Percentiles rank a stretch among this genome's conserved stretches.
Conservation (phyloP, 805 yeast species). For the Metschnikowia bowlesiae region DNA sequence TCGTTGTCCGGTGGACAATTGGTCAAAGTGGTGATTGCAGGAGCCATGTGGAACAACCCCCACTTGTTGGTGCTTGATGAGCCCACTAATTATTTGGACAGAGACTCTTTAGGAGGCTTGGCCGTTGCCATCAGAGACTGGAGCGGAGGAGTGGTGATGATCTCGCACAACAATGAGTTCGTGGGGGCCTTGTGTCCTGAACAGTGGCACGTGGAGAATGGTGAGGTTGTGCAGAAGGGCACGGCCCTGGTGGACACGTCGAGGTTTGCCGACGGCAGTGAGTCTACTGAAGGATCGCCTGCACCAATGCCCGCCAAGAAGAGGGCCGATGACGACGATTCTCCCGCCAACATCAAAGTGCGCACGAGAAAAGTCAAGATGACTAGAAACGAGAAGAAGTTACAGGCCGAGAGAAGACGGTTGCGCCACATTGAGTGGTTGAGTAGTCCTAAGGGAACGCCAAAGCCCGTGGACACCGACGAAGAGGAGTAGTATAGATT, state of each 20-base stretch:
- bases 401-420: slow-evolving; percentile 89
- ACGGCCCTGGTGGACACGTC: slow-evolving; percentile 66
- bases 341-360: slow-evolving; percentile 94
- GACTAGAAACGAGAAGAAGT: slow-evolving; percentile 94
- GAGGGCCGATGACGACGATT: slow-evolving; percentile 70
- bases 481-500: slow-evolving; percentile 56
- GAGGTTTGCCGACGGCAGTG: slow-evolving; percentile 79
- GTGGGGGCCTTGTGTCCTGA: slow-evolving; percentile 98
- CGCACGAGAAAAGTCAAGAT: slow-evolving; percentile 91
- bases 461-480: slow-evolving; percentile 89
- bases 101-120: slow-evolving; percentile 96
- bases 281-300: slow-evolving; percentile 41
- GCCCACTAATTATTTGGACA: slow-evolving; percentile 96
- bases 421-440: slow-evolving; percentile 92
- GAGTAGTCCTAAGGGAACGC: slow-evolving; percentile 95
- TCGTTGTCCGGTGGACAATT: slow-evolving; percentile 97
- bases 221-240: slow-evolving; percentile 82
- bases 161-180: slow-evolving; percentile 94
- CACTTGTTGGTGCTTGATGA: slow-evolving; percentile 94
- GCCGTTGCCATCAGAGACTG: slow-evolving; percentile 98
- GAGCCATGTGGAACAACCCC: slow-evolving; percentile 99
- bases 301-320: slow-evolving; percentile 30
- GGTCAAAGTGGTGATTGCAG: slow-evolving; percentile 97
- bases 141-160: slow-evolving; percentile 98
- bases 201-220: slow-evolving; percentile 96